Evolutionary conservation across 805 yeast genomes (phyloP), one percentile per base, ranked within the genome.

Genomic region (Pichia nakasei): DNA sequence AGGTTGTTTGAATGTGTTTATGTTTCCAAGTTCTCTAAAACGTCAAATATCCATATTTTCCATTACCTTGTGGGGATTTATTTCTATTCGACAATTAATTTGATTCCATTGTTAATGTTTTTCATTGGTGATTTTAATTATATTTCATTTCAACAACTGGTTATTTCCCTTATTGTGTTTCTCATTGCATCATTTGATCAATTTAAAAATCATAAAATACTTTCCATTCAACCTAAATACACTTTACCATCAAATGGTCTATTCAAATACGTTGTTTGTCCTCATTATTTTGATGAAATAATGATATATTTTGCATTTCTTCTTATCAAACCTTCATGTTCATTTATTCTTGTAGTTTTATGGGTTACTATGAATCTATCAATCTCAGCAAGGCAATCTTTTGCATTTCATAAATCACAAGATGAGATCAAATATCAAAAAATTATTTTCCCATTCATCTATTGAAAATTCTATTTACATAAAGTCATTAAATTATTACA

Each of bases 211-310:
- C 89, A 82, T 54, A 39, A 29, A 6, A 67, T 73, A 42, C 60
- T 82, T 34, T 65, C 84, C 0, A 39, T 51, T 4, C 56, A 81
- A 37, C 60, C 58, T 19, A 82, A 82, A 55, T 82, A 82, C 57
- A 67, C 76, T 1, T 52, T 70, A 22, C 93, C 94, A 3, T 57
- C 53, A 2, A 57, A 61, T 31, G 70, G 80, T 1, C 49, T 76
- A 38, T 82, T 82, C 56, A 58, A 59, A 36, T 58, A 57, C n/a
- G 66, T 73, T 2, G 65, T 77, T 17, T 75, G 82, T 51, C 82
- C 91, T 0, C 94, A 84, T 58, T 84, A 83, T 52, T 63, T 78
- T 18, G 82, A 81, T 57, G 94, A 84, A 55, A 63, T 80, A 7
- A 22, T 72, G 31, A 69, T 84, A 2, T 84, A 84, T 52, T 38